Conservation (phyloP, 352 stramenopile species). For the Peronospora destructor region DNA sequence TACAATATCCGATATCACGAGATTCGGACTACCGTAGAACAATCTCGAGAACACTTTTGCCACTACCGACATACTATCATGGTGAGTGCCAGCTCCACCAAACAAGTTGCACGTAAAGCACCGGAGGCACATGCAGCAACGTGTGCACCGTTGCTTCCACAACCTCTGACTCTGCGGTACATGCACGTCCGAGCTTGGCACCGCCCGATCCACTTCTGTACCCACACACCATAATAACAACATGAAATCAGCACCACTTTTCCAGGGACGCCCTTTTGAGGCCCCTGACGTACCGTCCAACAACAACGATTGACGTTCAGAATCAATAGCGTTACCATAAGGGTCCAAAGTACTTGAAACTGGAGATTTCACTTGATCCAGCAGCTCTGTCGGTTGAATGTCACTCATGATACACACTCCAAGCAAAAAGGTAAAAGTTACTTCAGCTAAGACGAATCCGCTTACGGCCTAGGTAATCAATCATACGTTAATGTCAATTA, state of each 20-base stretch:
- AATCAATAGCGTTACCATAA: conserved; percentile 64
- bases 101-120: conserved; percentile 86
- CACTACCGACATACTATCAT: conserved; percentile 85
- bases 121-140: conserved; percentile 72
- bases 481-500: neutral
- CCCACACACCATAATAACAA: conserved; percentile 7
- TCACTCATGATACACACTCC: conserved; percentile 64
- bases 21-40: conserved; percentile 81
- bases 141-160: conserved; percentile 72
- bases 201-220: conserved; percentile 47
- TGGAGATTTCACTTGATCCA: conserved; percentile 26
- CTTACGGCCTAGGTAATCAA: conserved; percentile 40
- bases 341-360: conserved; percentile 23
- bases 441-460: conserved; percentile 52
- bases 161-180: conserved; percentile 60
- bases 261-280: neutral
- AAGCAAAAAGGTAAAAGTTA: conserved; percentile 64
- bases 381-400: conserved; percentile 25
- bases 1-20: conserved; percentile 85
- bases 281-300: conserved; percentile 52
- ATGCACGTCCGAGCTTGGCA: conserved; percentile 76
- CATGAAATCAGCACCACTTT: conserved; percentile 2
- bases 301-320: conserved; percentile 72
- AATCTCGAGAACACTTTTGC: conserved; percentile 78
- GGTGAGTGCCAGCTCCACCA: conserved; percentile 69